Evolutionary conservation across 83 land plant species (phyloP).

Genomic region (Picea abies): DNA sequence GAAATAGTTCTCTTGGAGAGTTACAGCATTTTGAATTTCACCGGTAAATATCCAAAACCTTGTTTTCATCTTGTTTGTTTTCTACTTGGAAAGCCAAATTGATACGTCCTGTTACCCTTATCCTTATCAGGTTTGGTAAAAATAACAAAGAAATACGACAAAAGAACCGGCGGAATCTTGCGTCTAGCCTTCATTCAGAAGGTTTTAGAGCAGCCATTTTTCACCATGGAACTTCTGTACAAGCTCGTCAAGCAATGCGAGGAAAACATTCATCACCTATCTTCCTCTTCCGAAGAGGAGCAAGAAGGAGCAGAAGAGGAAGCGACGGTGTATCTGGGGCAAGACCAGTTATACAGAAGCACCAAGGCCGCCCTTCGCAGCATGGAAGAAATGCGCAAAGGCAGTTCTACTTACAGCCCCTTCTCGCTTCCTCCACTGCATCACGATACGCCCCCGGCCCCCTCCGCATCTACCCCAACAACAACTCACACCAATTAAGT

Average conservation of each 20-base stretch:
- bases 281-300: background rate
- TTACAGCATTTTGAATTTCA: slow-evolving; percentile 82
- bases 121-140: slow-evolving; percentile 27
- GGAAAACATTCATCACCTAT: background rate
- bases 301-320: background rate
- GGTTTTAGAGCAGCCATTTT: slow-evolving; percentile 38
- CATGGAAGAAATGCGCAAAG: slow-evolving; percentile 21
- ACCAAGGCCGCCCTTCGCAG: slow-evolving; percentile 12
- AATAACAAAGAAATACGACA: slow-evolving; percentile 38
- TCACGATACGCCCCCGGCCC: too few species aligned
- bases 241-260: slow-evolving; percentile 30
- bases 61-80: background rate
- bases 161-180: slow-evolving; percentile 23
- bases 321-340: background rate
- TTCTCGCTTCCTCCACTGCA: slow-evolving; percentile 19
- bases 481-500: too few species aligned
- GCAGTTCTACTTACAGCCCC: slow-evolving; percentile 22
- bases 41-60: slow-evolving; percentile 39
- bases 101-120: background rate
- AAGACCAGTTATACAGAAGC: slow-evolving; percentile 8
- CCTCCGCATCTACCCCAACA: too few species aligned
- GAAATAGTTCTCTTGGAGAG: slow-evolving; percentile 80
- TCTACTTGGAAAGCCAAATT: background rate
- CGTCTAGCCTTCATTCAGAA: slow-evolving; percentile 26
- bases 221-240: slow-evolving; percentile 24